phyloP scores from a whole-genome alignment of 441 rosid species.

The Populus hybrid region DNA sequence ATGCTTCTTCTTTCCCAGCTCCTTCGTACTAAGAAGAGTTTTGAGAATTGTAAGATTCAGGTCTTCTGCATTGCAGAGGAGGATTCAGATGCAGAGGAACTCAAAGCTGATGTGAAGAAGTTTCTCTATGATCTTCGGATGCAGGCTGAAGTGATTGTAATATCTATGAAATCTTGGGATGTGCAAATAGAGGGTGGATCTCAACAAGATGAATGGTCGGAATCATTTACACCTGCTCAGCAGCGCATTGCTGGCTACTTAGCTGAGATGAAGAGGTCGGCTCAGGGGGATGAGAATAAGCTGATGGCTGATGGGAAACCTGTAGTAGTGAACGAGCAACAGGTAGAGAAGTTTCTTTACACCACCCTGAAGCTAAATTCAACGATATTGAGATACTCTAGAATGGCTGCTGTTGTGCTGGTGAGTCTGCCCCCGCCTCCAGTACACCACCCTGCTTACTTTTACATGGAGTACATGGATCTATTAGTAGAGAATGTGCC shows the following conservation, averaged over 20 bases:
- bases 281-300: slow-evolving; percentile 44
- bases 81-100: slow-evolving; percentile 91
- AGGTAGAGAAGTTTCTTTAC: slow-evolving; percentile 89
- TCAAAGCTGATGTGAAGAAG: slow-evolving; percentile 93
- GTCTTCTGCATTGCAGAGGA: slow-evolving; percentile 98
- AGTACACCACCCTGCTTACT: slow-evolving; percentile 76
- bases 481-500: slow-evolving; percentile 91
- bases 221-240: slow-evolving; percentile 82
- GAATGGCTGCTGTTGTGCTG: slow-evolving; percentile 97
- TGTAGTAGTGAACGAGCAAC: slow-evolving; percentile 78
- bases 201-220: slow-evolving; percentile 75
- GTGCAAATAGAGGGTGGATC: slow-evolving; percentile 51
- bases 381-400: slow-evolving; percentile 77
- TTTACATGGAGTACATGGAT: slow-evolving; percentile 99
- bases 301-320: slow-evolving; percentile 72
- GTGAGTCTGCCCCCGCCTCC: slow-evolving; percentile 97
- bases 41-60: slow-evolving; percentile 97
- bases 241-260: slow-evolving; percentile 64
- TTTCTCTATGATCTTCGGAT: slow-evolving; percentile 96
- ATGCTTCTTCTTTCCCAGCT: slow-evolving; percentile 99
- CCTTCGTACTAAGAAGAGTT: slow-evolving; percentile 95
- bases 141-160: slow-evolving; percentile 97
- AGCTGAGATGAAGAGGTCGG: slow-evolving; percentile 56
- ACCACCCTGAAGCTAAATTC: slow-evolving; percentile 92
- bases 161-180: slow-evolving; percentile 95